phyloP scores from a whole-genome alignment of 306 rosid species.

The Quercus parvula region DNA sequence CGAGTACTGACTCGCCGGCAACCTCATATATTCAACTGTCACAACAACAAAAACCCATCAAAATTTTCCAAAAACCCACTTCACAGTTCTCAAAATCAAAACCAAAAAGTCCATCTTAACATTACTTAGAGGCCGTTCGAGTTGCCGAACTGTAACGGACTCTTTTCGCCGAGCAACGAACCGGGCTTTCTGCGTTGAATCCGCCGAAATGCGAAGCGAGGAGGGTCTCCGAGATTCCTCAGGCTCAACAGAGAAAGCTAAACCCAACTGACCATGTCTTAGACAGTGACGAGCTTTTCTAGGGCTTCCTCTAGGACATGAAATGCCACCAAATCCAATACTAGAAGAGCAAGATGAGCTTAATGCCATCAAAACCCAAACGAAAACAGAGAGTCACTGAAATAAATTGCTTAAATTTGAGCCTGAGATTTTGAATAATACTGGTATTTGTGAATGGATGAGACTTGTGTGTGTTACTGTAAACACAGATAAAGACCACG shows the following conservation, averaged over 20 bases:
- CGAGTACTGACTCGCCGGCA: constrained; percentile 96
- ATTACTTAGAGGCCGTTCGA: constrained; percentile 84
- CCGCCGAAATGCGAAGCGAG: constrained; percentile 57
- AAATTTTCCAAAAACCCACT: neutral
- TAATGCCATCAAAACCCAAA: constrained; percentile 44
- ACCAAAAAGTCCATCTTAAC: constrained; percentile 11
- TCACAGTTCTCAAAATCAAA: neutral
- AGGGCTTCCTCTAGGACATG: constrained; percentile 16
- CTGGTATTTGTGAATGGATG: neutral
- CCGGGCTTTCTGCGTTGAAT: constrained; percentile 53
- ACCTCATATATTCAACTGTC: constrained; percentile 83
- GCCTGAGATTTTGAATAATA: neutral
- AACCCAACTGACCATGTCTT: constrained; percentile 2
- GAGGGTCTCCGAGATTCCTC: constrained; percentile 27
- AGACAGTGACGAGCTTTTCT: neutral
- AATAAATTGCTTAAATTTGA: too few species aligned
- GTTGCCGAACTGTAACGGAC: constrained; percentile 62
- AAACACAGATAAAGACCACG: neutral
- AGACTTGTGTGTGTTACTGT: neutral
- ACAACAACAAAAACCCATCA: neutral
- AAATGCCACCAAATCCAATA: constrained; percentile 25
- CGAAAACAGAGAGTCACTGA: neutral
- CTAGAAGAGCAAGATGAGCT: constrained; percentile 25
- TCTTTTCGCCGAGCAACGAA: constrained; percentile 78
- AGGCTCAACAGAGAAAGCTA: neutral